phyloP scores from a whole-genome alignment of 2,329 filamentous ascomycete genomes.

The Aspergillus sergii region DNA sequence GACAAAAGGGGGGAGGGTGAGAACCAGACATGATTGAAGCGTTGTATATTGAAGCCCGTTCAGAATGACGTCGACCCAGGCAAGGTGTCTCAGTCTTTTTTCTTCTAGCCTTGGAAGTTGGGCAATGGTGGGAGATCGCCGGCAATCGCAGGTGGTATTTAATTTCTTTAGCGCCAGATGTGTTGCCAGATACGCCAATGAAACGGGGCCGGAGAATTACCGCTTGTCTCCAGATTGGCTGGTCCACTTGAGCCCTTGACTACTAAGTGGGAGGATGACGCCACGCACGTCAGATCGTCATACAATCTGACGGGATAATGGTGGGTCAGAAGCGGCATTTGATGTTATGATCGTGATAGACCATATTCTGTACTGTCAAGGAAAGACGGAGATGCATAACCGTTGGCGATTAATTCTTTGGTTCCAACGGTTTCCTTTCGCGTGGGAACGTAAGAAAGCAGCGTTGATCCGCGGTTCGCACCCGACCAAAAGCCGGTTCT shows the following conservation, averaged over 20 bases:
- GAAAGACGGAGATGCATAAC: not conserved
- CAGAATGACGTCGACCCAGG: conserved; percentile 11
- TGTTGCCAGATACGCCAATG: conserved; percentile 9
- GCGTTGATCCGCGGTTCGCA: not conserved
- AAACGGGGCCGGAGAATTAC: conserved; percentile 5
- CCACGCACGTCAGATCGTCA: conserved; percentile 19
- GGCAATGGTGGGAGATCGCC: conserved; percentile 6
- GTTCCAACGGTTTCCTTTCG: not conserved
- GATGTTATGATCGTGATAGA: not conserved
- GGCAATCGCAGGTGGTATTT: not conserved
- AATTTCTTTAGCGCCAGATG: conserved; percentile 14
- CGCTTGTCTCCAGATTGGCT: conserved; percentile 7
- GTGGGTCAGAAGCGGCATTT: not conserved
- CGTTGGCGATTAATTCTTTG: not conserved
- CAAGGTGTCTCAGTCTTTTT: conserved; percentile 1
- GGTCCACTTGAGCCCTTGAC: conserved; percentile 6
- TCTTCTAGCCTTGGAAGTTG: not conserved
- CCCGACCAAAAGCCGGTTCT: not conserved
- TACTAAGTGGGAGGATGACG: conserved; percentile 21
- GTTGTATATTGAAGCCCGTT: not conserved
- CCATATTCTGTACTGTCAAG: not conserved
- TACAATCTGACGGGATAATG: not conserved
- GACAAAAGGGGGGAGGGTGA: not conserved
- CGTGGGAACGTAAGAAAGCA: not conserved
- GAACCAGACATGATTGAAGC: conserved; percentile 17